Base-by-base conservation (phyloP, 495 filamentous ascomycete species). In the Neurospora sp. region DNA sequence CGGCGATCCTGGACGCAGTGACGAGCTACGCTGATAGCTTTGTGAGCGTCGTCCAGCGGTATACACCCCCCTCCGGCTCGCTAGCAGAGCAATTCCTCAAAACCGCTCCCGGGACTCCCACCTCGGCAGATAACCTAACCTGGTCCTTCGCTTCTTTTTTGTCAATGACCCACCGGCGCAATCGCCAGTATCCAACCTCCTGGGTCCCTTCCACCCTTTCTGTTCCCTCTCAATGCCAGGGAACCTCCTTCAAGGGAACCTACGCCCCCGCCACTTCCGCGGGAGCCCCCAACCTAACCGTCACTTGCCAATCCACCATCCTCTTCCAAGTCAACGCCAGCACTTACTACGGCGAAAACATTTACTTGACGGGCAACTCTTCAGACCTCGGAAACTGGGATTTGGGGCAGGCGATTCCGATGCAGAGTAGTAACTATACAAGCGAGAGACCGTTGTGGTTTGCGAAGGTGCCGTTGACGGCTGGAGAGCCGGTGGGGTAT, bases 91-190 rank as follows among this genome's bases (percentile, higher is more conserved):
- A 92, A 72, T 91, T 85, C 76, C 81, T 85, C 77, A 85, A 84
- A 70, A 31, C 31, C 31, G 31, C 31, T 31, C 31, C 31, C 31
- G 31, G 31, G 2, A 31, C 31, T 3, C 31, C 31, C 2, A 31
- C 31, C 0, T 31, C 31, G 2, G 31, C 31, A 74, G 78, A 81
- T 3, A 84, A 90, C 75, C 80, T 92, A n/a, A 91, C 90, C 7
- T 92, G 90, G 90, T 91, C 87, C 14, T 91, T 87, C 73, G 88
- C 87, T 2, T 81, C 88, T 6, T 90, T 91, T 78, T 73, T 90
- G 39, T 87, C 87, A 9, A 88, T 87, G 72, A 83, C 86, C 20
- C 83, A 81, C n/a, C 79, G 83, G 27, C 78, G 84, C 4, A 35
- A 35, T 35, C 31, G 31, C 66, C 74, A 86, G 7, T 81, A 88